Conservation (phyloP, 371 early-diverging fungal species). For the Circinella umbellata region DNA sequence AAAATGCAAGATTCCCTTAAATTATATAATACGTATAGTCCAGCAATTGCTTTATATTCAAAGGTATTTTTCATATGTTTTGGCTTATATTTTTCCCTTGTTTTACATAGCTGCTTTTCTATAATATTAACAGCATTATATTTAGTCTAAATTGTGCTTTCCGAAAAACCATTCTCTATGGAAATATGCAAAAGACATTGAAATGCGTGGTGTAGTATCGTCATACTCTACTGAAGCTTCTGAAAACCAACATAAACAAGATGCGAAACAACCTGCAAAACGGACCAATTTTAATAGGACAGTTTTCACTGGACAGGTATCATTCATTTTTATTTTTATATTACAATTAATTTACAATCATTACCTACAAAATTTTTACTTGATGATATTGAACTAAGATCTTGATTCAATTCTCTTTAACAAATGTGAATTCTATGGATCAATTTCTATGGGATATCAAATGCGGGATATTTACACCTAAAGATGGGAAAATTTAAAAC, state of each 20-base stretch:
- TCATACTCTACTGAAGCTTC: constrained; percentile 5
- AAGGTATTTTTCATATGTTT: constrained; percentile 1
- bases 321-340: background rate
- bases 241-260: constrained; percentile 12
- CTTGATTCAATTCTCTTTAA: background rate
- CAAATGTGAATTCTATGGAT: background rate
- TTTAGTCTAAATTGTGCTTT: constrained; percentile 1
- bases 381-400: too few relatives aligned
- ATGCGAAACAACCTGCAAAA: constrained; percentile 16
- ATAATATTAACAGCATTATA: too few relatives aligned
- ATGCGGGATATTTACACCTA: too few relatives aligned
- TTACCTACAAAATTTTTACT: too few relatives aligned
- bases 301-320: background rate
- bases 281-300: background rate
- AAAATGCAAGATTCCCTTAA: background rate
- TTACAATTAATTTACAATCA: background rate
- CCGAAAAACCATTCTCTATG: constrained; percentile 12
- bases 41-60: constrained; percentile 6
- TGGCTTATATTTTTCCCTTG: background rate
- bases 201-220: background rate
- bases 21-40: background rate
- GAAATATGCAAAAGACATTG: constrained; percentile 1
- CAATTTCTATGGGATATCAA: too few relatives aligned
- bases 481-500: constrained; percentile 4
- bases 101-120: too few relatives aligned